A percentile compares a stretch with the other conserved stretches of the same genome.
Evolutionary conservation across 176 grass and related monocot genomes (phyloP).

Genomic region (Oryza punctata): DNA sequence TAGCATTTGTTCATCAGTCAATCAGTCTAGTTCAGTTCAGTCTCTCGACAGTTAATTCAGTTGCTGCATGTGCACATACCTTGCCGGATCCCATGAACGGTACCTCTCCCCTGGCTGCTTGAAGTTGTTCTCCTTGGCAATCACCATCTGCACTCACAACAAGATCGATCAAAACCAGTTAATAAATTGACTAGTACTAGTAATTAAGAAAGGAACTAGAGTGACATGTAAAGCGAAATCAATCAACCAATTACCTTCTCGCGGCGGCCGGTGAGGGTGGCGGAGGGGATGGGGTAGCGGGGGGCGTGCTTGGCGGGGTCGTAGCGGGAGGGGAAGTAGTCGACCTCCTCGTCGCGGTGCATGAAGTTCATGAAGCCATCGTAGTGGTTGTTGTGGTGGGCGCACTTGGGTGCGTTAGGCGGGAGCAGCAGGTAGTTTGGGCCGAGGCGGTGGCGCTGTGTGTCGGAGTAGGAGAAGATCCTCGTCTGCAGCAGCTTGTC

Average conservation of each 20-base stretch:
- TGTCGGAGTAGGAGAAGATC: constrained; percentile 97
- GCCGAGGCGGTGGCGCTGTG: constrained; percentile 80
- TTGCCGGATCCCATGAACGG: constrained; percentile 70
- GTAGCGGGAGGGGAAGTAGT: constrained; percentile 96
- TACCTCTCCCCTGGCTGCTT: constrained; percentile 99
- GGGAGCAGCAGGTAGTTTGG: constrained; percentile 96
- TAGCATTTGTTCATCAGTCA: neutral
- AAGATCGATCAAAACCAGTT: neutral
- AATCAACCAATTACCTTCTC: constrained; percentile 50
- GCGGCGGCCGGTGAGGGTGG: constrained; percentile 59
- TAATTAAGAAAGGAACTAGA: neutral
- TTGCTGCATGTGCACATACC: constrained; percentile 33
- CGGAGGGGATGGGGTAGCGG: constrained; percentile 70
- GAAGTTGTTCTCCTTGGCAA: constrained; percentile 97
- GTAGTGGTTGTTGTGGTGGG: constrained; percentile 97
- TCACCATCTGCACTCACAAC: constrained; percentile 47
- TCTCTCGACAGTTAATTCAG: neutral
- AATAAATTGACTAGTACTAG: neutral
- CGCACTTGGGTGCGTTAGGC: constrained; percentile 84
- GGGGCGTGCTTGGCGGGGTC: constrained; percentile 80
- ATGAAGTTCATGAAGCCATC: constrained; percentile 98
- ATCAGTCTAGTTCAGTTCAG: neutral
- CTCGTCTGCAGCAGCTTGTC: constrained; percentile 99
- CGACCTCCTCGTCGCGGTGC: constrained; percentile 98
- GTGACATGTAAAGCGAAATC: neutral